Percentiles rank a stretch among this genome's conserved stretches.
phyloP scores from a whole-genome alignment of 257 asterid species.

The Gynochthodes officinalis region DNA sequence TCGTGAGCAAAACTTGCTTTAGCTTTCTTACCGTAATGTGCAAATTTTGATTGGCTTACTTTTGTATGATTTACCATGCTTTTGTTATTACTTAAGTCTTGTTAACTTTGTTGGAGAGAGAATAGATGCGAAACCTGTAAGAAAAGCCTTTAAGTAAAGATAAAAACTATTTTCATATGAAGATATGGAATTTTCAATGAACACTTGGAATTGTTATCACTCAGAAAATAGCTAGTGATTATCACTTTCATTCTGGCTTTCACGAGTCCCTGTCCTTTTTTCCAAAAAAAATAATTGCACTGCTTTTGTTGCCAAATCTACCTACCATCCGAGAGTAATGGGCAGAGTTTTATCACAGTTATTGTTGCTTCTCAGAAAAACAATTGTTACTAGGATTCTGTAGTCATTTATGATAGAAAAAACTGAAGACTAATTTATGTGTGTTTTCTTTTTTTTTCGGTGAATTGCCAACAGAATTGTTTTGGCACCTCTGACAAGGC shows the following conservation, averaged over 20 bases:
- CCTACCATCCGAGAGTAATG: too few species aligned
- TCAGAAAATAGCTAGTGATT: not conserved
- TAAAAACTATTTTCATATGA: not conserved
- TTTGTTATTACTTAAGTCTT: not conserved
- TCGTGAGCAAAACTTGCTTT: not conserved
- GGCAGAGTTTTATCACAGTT: not conserved
- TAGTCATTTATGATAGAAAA: not conserved
- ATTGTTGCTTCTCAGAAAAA: not conserved
- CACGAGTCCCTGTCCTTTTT: not conserved
- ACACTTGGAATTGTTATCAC: not conserved
- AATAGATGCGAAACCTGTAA: not conserved
- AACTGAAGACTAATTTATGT: not conserved
- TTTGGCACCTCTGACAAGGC: slow-evolving; percentile 67
- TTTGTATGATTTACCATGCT: not conserved
- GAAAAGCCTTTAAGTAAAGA: not conserved
- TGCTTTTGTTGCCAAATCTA: too few species aligned
- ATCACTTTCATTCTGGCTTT: not conserved
- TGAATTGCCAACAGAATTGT: slow-evolving; percentile 42
- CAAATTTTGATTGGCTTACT: not conserved
- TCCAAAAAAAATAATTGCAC: too few species aligned
- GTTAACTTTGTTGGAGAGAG: not conserved
- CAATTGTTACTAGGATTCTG: too few species aligned
- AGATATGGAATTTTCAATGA: too few species aligned
- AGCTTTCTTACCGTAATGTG: not conserved
- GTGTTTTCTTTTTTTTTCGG: not conserved